Evolutionary conservation across 164 flowering plant species (phyloP).

Genomic region (Cinnamomum chago): DNA sequence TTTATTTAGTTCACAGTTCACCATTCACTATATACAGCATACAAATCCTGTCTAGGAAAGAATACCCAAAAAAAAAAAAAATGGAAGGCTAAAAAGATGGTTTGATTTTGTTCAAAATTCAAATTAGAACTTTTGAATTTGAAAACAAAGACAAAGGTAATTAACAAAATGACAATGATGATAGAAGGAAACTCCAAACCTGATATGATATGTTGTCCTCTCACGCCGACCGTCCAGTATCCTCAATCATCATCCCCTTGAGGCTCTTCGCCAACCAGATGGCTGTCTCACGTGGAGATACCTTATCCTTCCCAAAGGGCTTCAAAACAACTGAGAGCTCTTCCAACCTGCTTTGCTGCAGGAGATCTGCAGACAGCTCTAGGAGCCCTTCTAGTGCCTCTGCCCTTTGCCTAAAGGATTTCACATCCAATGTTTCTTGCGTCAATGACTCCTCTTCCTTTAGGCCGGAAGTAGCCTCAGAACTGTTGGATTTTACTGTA

Average conservation of each 20-base stretch:
- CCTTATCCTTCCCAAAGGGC: slow-evolving; percentile 94
- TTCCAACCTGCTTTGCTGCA: slow-evolving; percentile 77
- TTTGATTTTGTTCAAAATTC: slow-evolving; percentile 11
- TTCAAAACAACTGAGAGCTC: slow-evolving; percentile 82
- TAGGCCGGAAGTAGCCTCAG: slow-evolving; percentile 10
- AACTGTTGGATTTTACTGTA: slow-evolving; percentile 25
- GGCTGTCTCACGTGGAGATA: slow-evolving; percentile 96
- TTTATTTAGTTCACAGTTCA: slow-evolving; percentile 12
- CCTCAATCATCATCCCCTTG: slow-evolving; percentile 95
- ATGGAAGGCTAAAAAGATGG: background rate
- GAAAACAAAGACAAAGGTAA: background rate
- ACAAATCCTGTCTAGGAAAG: background rate
- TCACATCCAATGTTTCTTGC: slow-evolving; percentile 81
- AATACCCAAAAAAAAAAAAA: slow-evolving; percentile 1
- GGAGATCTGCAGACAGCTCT: slow-evolving; percentile 88
- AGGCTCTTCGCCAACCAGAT: slow-evolving; percentile 97
- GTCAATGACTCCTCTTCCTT: slow-evolving; percentile 44
- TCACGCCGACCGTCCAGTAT: slow-evolving; percentile 46
- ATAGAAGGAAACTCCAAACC: slow-evolving; percentile 7
- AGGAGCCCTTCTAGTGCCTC: slow-evolving; percentile 92
- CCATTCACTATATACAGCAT: slow-evolving; percentile 16
- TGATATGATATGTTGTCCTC: slow-evolving; percentile 8
- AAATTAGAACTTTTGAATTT: slow-evolving; percentile 12
- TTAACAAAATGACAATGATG: background rate
- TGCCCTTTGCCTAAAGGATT: slow-evolving; percentile 89